Evolutionary conservation across 768 basidiomycete genomes (phyloP).

Genomic region (Daedaleopsis nitida): DNA sequence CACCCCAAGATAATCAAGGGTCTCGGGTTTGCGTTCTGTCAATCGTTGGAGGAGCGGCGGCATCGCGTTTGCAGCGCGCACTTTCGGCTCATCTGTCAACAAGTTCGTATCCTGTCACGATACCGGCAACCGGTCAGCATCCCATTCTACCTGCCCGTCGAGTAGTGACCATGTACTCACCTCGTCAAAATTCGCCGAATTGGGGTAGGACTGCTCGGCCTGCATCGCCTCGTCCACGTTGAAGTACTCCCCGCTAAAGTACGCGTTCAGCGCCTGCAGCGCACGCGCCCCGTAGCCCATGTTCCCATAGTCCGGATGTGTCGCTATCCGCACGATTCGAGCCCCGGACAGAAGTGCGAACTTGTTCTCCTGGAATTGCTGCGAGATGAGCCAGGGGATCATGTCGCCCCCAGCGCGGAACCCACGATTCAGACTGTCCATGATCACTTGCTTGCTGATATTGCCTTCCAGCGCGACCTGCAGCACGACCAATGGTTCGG

Average conservation of each 20-base stretch:
- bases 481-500: conserved; percentile 93
- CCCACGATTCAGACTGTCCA: conserved; percentile 85
- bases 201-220: conserved; percentile 60
- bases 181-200: conserved; percentile 51
- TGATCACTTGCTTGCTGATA: conserved; percentile 80
- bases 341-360: conserved; percentile 93
- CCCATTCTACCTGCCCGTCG: neutral
- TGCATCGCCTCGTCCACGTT: conserved; percentile 72
- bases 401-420: conserved; percentile 90
- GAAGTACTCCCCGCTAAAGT: conserved; percentile 92
- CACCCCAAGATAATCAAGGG: conserved; percentile 92
- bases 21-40: conserved; percentile 87
- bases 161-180: conserved; percentile 33
- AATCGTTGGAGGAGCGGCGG: conserved; percentile 91
- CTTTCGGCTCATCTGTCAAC: conserved; percentile 73
- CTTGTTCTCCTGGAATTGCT: conserved; percentile 94
- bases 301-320: conserved; percentile 92
- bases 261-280: conserved; percentile 81
- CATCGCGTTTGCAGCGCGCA: conserved; percentile 79
- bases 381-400: conserved; percentile 95
- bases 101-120: conserved; percentile 49
- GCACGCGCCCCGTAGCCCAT: conserved; percentile 98
- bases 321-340: conserved; percentile 89
- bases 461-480: conserved; percentile 96
- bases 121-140: neutral